Base-by-base conservation (phyloP, 352 stramenopile species). In the Pythium grandisporangium region DNA sequence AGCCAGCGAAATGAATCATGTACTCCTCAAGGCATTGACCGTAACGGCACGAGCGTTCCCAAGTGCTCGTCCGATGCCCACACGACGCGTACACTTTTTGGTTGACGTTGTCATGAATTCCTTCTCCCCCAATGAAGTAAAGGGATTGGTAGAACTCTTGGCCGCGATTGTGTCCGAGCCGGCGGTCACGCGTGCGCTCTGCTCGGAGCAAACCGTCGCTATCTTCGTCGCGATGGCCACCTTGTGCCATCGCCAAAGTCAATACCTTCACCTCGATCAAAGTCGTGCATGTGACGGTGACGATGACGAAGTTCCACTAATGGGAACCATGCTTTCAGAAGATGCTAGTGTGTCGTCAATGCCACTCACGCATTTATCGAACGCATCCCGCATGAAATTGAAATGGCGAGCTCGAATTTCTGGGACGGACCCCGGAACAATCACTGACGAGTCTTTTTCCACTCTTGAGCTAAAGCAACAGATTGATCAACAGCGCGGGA, bases 11-110 rank as follows among this genome's bases (percentile, higher is more conserved):
- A 39, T 25, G 1, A 61, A 66, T 4, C 63, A 82, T 41, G 64
- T 66, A 7, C 64, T 90, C 58, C 51, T 90, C 11, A 83, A 80
- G 46, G 67, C 83, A 6, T 19, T 90, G 33, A 83, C 84, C 13
- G 76, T 84, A 26, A 39, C 84, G 34, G 65, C 76, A 8, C 52
- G 45, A 16, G 67, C 74, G 0, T 90, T 87, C 25, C 71, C 73
- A 5, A 30, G 12, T 30, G 48, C 53, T 29, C 47, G 47, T 1
- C 12, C 42, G 11, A n/a, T n/a, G n/a, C n/a, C n/a, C n/a, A n/a
- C 6, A 58, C 75, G 25, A 70, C 63, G 3, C 55, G 51, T 8
- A 70, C 48, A 55, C 13, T 84, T 84, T 42, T 55, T 84, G 19
- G 61, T 68, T 5, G 56, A 73, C 32, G 35, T 81, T 20, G 44